phyloP scores from a whole-genome alignment of 2,329 filamentous ascomycete genomes.

The Aspergillus clavatus region DNA sequence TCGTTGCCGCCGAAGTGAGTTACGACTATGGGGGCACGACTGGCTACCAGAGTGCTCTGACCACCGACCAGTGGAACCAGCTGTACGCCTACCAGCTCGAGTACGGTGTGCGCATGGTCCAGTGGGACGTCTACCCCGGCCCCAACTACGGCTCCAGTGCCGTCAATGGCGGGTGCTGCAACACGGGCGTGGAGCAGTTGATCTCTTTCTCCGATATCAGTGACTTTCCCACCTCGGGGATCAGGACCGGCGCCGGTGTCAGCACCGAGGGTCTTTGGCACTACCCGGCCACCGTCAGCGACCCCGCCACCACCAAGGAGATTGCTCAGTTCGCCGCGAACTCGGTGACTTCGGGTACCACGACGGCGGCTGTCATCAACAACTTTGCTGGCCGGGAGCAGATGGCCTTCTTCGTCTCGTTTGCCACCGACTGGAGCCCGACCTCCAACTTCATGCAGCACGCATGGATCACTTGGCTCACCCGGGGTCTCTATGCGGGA shows the following conservation, averaged over 20 bases:
- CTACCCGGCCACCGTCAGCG: constrained; percentile 53
- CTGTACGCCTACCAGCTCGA: constrained; percentile 55
- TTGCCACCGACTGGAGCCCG: constrained; percentile 48
- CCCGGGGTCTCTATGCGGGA: constrained; percentile 54
- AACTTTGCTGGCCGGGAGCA: constrained; percentile 54
- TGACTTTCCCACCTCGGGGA: constrained; percentile 51
- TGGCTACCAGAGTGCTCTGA: constrained; percentile 51
- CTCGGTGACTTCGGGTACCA: constrained; percentile 35
- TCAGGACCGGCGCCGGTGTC: constrained; percentile 48
- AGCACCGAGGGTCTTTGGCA: constrained; percentile 54
- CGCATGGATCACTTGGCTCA: constrained; percentile 59
- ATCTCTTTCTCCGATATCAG: constrained; percentile 52
- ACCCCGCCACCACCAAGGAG: constrained; percentile 50
- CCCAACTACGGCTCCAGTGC: constrained; percentile 45
- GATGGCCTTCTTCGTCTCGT: constrained; percentile 58
- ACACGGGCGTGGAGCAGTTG: constrained; percentile 46
- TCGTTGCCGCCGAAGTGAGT: constrained; percentile 51
- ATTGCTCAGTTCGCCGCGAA: constrained; percentile 52
- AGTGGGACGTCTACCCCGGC: constrained; percentile 54
- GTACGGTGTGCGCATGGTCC: constrained; percentile 58
- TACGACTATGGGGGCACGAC: constrained; percentile 46
- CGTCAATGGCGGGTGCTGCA: constrained; percentile 45
- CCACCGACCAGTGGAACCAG: constrained; percentile 51
- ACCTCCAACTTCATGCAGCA: constrained; percentile 58
- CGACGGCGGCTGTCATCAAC: constrained; percentile 57